Percentiles rank a stretch among this genome's conserved stretches.
Conservation (phyloP, 495 filamentous ascomycete species). For the Talaromyces borbonicus region DNA sequence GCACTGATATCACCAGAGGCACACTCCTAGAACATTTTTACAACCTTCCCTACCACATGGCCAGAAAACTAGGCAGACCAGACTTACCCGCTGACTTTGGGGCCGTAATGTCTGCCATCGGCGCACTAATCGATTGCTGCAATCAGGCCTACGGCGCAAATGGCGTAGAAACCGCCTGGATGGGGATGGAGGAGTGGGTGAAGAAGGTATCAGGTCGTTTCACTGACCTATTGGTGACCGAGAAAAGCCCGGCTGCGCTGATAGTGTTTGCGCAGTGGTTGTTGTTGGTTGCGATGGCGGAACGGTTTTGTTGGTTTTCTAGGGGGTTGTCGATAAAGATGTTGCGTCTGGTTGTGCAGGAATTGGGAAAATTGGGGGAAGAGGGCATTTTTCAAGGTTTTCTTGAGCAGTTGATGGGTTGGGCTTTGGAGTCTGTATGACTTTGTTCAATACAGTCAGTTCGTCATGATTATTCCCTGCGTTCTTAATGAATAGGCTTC, state of each 20-base stretch:
- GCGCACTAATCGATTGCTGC: conserved; percentile 13
- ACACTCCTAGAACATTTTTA: conserved; percentile 11
- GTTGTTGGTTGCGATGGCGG: neutral
- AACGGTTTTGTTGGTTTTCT: neutral
- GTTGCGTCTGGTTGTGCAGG: neutral
- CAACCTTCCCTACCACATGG: conserved; percentile 17
- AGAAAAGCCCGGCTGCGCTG: neutral
- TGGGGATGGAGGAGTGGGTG: conserved; percentile 13
- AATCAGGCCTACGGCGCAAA: conserved; percentile 10
- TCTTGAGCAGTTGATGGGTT: neutral
- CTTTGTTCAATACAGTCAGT: neutral
- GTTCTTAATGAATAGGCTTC: neutral
- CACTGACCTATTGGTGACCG: neutral
- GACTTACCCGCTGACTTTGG: conserved; percentile 11
- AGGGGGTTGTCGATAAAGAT: neutral
- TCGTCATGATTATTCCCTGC: neutral
- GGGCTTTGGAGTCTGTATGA: neutral
- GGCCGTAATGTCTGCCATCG: conserved; percentile 15
- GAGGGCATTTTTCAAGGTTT: neutral
- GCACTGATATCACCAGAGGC: neutral
- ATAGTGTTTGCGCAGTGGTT: conserved; percentile 2
- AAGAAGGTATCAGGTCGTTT: conserved; percentile 12
- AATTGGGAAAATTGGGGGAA: neutral
- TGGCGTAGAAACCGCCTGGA: conserved; percentile 9
- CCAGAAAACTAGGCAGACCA: conserved; percentile 15